These are phyloP conservation scores for Fusarium fracticaudum DNA, from an alignment of 2,329 filamentous ascomycete species.

Conservation along the genomic window DNA sequence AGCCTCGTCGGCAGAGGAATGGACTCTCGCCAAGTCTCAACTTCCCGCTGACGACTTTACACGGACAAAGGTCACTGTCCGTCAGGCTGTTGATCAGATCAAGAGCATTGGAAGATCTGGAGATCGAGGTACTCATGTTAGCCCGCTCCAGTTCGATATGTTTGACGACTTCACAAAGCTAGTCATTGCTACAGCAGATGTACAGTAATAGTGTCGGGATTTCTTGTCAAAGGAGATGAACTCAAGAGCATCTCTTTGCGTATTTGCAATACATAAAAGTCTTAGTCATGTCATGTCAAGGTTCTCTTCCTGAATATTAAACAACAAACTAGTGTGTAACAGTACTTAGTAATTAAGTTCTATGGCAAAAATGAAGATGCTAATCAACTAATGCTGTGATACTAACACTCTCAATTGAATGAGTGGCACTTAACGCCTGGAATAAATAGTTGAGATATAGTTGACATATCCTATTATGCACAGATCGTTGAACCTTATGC, in stretches of 20 bases:
- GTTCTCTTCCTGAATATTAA: rapidly evolving
- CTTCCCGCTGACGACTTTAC: not conserved
- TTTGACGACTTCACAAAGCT: not conserved
- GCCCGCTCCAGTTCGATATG: not conserved
- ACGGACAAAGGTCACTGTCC: not conserved
- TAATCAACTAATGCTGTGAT: not conserved
- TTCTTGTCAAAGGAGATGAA: rapidly evolving
- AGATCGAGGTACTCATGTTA: not conserved
- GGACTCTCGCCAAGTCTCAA: not conserved
- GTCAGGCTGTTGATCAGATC: not conserved
- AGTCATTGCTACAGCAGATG: not conserved
- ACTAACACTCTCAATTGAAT: rapidly evolving
- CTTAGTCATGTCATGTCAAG: not conserved
- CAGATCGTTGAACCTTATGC: not conserved
- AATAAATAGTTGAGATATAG: not conserved
- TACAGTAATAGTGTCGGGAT: not conserved
- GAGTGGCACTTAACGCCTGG: rapidly evolving
- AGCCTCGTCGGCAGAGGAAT: not conserved
- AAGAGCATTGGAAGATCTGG: not conserved
- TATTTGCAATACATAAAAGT: not conserved
- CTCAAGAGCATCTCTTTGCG: not conserved
- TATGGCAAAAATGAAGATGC: not conserved
- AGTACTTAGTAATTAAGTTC: not conserved
- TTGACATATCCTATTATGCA: not conserved
- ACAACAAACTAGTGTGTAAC: no score